These are phyloP conservation scores for Lignosus rhinocerotis DNA, from an alignment of 1,284 basidiomycete genomes.

Conservation along the genomic window DNA sequence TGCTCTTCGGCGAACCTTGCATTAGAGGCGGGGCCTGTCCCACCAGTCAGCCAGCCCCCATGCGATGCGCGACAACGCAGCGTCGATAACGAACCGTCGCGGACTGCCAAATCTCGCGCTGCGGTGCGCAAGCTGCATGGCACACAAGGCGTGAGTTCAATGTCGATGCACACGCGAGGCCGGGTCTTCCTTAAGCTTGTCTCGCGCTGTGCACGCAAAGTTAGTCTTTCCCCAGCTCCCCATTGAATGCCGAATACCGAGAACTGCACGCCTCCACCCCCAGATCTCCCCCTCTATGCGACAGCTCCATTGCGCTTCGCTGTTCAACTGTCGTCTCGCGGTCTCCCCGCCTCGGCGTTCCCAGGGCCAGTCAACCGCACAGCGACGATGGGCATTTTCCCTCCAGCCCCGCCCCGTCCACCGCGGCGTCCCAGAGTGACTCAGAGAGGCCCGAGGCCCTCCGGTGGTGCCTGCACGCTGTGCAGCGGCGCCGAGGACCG, in stretches of 20 bases:
- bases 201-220: conserved; percentile 6
- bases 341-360: neutral
- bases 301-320: neutral
- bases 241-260: neutral
- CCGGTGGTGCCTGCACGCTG: neutral
- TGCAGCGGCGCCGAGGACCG: neutral
- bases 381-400: conserved; percentile 3
- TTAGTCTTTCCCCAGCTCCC: conserved; percentile 2
- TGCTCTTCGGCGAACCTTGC: neutral
- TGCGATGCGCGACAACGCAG: neutral
- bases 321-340: neutral
- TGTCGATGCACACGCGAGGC: neutral
- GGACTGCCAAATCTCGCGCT: neutral
- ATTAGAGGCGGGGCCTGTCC: neutral
- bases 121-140: neutral
- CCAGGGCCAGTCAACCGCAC: neutral
- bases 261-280: neutral
- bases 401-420: neutral
- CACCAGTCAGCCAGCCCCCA: neutral
- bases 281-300: neutral
- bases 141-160: neutral
- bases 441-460: no score
- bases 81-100: neutral
- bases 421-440: neutral
- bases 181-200: neutral